These are phyloP conservation scores for Sideroxylon spinosum DNA, from an alignment of 179 eudicot genomes.

Conservation along the genomic window DNA sequence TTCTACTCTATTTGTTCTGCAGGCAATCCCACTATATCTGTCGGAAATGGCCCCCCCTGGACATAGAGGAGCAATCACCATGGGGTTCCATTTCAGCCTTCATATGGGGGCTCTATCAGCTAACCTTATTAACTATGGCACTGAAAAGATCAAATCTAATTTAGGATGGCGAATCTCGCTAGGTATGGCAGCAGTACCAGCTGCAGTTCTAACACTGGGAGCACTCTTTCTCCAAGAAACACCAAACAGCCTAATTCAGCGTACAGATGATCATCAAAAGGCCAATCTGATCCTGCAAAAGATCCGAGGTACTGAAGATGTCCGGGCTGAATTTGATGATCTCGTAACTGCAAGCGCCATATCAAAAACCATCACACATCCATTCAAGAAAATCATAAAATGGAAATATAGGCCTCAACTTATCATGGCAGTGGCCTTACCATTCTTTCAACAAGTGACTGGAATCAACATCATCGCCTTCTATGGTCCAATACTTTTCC, in stretches of 20 bases:
- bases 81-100: conserved; percentile 38
- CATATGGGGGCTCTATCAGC: conserved; percentile 30
- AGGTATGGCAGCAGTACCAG: conserved; percentile 42
- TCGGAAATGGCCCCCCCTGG: conserved; percentile 49
- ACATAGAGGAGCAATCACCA: conserved; percentile 40
- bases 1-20: conserved; percentile 11
- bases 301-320: conserved; percentile 32
- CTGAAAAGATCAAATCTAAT: conserved; percentile 31
- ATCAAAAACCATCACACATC: conserved; percentile 28
- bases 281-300: conserved; percentile 31
- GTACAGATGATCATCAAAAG: conserved; percentile 23
- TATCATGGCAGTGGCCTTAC: conserved; percentile 35
- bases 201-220: conserved; percentile 30
- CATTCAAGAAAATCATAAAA: conserved; percentile 22
- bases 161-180: conserved; percentile 48
- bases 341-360: conserved; percentile 30
- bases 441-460: conserved; percentile 40
- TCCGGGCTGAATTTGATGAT: conserved; percentile 34
- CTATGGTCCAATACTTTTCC: conserved; percentile 39
- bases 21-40: conserved; percentile 42
- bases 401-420: conserved; percentile 41
- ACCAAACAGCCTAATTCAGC: conserved; percentile 44
- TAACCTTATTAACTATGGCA: conserved; percentile 32
- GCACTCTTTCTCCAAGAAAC: conserved; percentile 46
- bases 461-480: conserved; percentile 46